Base-by-base conservation (phyloP, 805 yeast species). In the Diddensiella transvaalensis region DNA sequence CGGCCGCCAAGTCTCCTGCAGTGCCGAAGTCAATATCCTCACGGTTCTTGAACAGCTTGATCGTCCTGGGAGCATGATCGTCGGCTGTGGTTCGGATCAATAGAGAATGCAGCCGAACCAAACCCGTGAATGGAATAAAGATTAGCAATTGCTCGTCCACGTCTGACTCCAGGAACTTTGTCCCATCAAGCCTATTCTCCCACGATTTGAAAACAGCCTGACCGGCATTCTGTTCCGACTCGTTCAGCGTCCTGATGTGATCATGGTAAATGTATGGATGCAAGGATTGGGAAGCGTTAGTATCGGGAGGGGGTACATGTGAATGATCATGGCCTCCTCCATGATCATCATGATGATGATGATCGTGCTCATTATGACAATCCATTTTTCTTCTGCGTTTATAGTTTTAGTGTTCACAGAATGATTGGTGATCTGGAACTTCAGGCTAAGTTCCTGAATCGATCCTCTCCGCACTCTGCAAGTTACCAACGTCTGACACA, bases 131-230 rank as follows among this genome's bases (percentile, higher is more conserved):
- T 23, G 96, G 97, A 23, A 91, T 77, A 46, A 79, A 77, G 26
- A 91, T 56, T 26, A 90, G 76, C 56, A 90, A 55, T 62, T 91
- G 96, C 50, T 83, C 79, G 60, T 91, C 98, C 1, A 85, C 80
- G 62, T 90, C 96, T 1, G 86, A 78, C 65, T 78, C 69, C 40
- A 81, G 61, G 69, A 66, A 58, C 32, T 67, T 53, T 69, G 80
- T 51, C 52, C 71, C 55, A 32, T 71, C 64, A 52, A 77, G 79
- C 57, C 77, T 77, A 4, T 73, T 69, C 1, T 72, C 76, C 41
- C 71, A 65, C 1, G 71, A 57, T 54, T 82, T 83, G 64, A 90
- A 77, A 18, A 88, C 68, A 22, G 53, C 52, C 45, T 70, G 57
- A 4, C 84, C 84, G 1, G 72, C 69, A n/a, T 70, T 69, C 1